Conservation (phyloP, 2,329 filamentous ascomycete species). For the Fusarium proliferatum region DNA sequence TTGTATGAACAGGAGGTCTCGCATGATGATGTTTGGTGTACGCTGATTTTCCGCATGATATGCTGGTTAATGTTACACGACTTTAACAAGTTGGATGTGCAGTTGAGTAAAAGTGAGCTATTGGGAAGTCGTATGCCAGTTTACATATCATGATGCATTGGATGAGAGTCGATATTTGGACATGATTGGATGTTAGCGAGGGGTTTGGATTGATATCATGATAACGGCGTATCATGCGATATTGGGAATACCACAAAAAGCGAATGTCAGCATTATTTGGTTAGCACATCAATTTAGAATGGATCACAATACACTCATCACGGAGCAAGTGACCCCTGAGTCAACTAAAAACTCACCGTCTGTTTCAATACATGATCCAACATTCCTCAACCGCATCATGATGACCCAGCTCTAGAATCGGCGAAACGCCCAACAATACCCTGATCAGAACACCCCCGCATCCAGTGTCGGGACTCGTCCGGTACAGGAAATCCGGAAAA, state of each 20-base stretch:
- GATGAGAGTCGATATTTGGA: not conserved
- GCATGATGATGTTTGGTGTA: constrained; percentile 64
- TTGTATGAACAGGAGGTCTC: constrained; percentile 43
- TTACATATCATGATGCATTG: constrained; percentile 55
- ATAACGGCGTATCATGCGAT: constrained; percentile 12
- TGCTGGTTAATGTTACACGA: constrained; percentile 69
- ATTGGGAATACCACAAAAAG: not conserved
- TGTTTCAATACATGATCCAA: constrained; percentile 12
- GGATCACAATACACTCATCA: not conserved
- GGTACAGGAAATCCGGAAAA: constrained; percentile 10
- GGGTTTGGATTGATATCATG: constrained; percentile 18
- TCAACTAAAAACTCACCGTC: not conserved
- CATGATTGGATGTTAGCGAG: not conserved
- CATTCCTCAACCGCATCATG: constrained; percentile 21
- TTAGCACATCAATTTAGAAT: not conserved
- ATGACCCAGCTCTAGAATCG: not conserved
- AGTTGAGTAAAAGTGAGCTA: constrained; percentile 64
- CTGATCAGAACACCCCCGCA: constrained; percentile 17
- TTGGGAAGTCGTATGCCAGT: constrained; percentile 66
- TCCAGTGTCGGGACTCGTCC: not conserved
- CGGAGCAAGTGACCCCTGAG: not conserved
- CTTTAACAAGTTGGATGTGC: constrained; percentile 65
- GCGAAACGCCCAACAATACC: not conserved
- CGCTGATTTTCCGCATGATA: constrained; percentile 66
- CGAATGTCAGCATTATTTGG: not conserved